Evolutionary conservation across 2,329 filamentous ascomycete genomes (phyloP).

Genomic region (Neopestalotiopsis sp.): DNA sequence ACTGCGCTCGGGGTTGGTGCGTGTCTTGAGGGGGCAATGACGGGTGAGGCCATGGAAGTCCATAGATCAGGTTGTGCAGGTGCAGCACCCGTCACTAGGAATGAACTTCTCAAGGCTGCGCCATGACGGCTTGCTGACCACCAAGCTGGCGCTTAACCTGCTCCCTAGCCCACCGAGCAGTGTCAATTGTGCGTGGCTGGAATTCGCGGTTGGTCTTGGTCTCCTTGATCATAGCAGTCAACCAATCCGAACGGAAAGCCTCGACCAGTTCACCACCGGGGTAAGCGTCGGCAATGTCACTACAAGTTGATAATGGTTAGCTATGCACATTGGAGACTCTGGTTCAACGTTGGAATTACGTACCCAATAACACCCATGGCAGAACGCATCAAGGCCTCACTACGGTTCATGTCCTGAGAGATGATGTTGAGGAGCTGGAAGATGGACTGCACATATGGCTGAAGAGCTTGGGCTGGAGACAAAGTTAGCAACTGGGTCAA

Average conservation of each 20-base stretch:
- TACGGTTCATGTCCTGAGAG: slow-evolving; percentile 82
- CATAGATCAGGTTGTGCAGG: neutral
- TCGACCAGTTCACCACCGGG: slow-evolving; percentile 85
- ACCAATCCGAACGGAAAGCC: slow-evolving; percentile 89
- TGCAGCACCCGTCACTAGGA: neutral
- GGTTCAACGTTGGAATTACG: slow-evolving; percentile 35
- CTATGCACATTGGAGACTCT: neutral
- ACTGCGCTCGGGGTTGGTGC: slow-evolving; percentile 29
- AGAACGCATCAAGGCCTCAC: slow-evolving; percentile 89
- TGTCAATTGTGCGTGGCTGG: slow-evolving; percentile 83
- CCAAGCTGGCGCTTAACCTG: slow-evolving; percentile 91
- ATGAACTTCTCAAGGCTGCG: slow-evolving; percentile 46
- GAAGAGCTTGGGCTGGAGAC: slow-evolving; percentile 67
- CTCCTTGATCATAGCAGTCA: slow-evolving; percentile 89
- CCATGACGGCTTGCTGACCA: slow-evolving; percentile 57
- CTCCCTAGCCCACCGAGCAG: slow-evolving; percentile 95
- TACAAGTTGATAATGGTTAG: slow-evolving; percentile 39
- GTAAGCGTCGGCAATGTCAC: slow-evolving; percentile 93
- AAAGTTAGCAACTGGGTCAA: slow-evolving; percentile 31
- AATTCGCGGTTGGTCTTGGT: slow-evolving; percentile 90
- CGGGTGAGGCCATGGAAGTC: neutral
- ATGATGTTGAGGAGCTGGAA: slow-evolving; percentile 86
- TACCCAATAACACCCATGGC: slow-evolving; percentile 98
- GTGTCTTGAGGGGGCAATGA: slow-evolving; percentile 26
- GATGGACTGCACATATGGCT: slow-evolving; percentile 81